Percentiles rank a stretch among this genome's conserved stretches.
Evolutionary conservation across 805 yeast species (phyloP).

Genomic region (Maudiozyma serrabonitensis): DNA sequence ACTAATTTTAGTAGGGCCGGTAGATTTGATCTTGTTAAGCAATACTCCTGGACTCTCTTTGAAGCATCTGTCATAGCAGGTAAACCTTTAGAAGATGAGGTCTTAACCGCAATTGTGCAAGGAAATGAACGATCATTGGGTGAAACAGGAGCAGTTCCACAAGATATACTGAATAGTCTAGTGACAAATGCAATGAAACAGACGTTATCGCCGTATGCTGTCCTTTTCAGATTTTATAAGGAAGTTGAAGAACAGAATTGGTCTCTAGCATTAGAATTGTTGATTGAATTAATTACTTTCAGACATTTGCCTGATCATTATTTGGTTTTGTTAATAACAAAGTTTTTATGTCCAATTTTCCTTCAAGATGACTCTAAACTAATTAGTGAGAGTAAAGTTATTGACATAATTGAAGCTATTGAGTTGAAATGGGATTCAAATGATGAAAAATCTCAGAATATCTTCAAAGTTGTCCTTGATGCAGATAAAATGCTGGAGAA

Average conservation of each 20-base stretch:
- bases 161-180: slow-evolving; percentile 23
- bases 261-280: slow-evolving; percentile 14
- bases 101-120: slow-evolving; percentile 41
- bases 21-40: slow-evolving; percentile 41
- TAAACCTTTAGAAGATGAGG: slow-evolving; percentile 44
- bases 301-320: slow-evolving; percentile 23
- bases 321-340: slow-evolving; percentile 17
- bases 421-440: slow-evolving; percentile 16
- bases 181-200: slow-evolving; percentile 55
- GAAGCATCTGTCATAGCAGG: slow-evolving; percentile 48
- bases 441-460: slow-evolving; percentile 13
- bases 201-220: slow-evolving; percentile 62
- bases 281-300: slow-evolving; percentile 20
- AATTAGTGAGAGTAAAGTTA: slow-evolving; percentile 16
- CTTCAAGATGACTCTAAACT: slow-evolving; percentile 12
- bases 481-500: neutral
- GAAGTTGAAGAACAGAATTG: slow-evolving; percentile 22
- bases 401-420: slow-evolving; percentile 18
- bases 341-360: slow-evolving; percentile 23
- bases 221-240: slow-evolving; percentile 42
- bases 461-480: slow-evolving; percentile 10
- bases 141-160: slow-evolving; percentile 16
- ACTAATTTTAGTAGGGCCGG: slow-evolving; percentile 56
- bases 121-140: slow-evolving; percentile 19
- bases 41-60: slow-evolving; percentile 50